These are phyloP conservation scores for Gomphus sp. DNA, from an alignment of 1,284 basidiomycete genomes.

Conservation along the genomic window DNA sequence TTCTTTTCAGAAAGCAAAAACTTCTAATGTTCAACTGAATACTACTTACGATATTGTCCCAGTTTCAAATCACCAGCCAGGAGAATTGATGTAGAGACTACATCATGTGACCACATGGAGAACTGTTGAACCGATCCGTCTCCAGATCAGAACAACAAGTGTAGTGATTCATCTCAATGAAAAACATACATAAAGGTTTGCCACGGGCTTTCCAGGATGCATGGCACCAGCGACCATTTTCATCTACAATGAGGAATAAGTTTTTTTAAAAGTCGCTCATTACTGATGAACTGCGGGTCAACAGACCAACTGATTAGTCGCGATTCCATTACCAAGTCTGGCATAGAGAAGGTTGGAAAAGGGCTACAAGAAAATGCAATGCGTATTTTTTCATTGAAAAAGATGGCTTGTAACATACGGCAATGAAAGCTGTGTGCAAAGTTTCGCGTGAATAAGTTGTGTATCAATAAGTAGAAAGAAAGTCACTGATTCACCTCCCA, in stretches of 20 bases:
- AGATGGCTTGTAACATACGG: constrained; percentile 12
- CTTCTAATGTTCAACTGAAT: no score
- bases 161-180: neutral
- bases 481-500: constrained; percentile 26
- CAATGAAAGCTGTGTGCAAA: constrained; percentile 15
- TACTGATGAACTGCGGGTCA: neutral
- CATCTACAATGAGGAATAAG: constrained; percentile 23
- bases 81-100: constrained; percentile 40
- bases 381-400: neutral
- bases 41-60: constrained; percentile 46
- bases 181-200: constrained; percentile 49
- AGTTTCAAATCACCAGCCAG: constrained; percentile 58
- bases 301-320: constrained; percentile 37
- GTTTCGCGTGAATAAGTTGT: neutral
- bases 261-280: neutral
- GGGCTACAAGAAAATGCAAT: constrained; percentile 14
- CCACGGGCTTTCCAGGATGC: constrained; percentile 54
- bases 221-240: constrained; percentile 59
- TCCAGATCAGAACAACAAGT: neutral
- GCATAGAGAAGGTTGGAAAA: constrained; percentile 34
- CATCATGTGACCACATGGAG: constrained; percentile 57
- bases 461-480: constrained; percentile 14
- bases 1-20: no score
- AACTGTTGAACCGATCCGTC: constrained; percentile 29
- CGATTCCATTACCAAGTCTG: constrained; percentile 49